Evolutionary conservation across 257 asterid genomes (phyloP).

Genomic region (Solanum lignicaule): DNA sequence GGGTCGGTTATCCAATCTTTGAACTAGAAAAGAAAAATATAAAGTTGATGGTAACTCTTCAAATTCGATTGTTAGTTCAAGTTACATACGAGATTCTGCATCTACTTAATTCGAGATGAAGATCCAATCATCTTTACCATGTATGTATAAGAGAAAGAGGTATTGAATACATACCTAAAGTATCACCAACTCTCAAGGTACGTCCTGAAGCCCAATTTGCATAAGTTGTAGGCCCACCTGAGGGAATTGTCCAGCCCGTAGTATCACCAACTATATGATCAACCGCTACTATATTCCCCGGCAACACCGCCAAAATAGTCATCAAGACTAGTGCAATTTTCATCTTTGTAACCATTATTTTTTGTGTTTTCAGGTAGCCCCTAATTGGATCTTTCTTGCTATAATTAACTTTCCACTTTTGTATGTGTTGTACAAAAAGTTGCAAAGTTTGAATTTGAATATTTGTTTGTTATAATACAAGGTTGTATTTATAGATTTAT

Average conservation of each 20-base stretch:
- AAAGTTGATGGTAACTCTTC: background rate
- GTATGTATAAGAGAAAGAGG: background rate
- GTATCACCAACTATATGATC: slow-evolving; percentile 11
- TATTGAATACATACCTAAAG: slow-evolving; percentile 1
- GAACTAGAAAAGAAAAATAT: too few species aligned
- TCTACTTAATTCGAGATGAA: background rate
- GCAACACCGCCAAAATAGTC: background rate
- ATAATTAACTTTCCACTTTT: background rate
- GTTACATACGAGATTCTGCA: background rate
- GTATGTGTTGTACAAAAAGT: background rate
- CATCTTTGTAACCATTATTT: background rate
- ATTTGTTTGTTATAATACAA: background rate
- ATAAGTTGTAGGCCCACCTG: slow-evolving; percentile 4
- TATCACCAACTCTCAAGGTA: slow-evolving; percentile 8
- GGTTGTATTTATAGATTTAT: background rate
- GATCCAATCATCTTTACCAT: background rate
- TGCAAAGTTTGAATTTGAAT: background rate
- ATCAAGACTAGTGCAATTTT: background rate
- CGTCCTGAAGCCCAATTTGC: slow-evolving; percentile 8
- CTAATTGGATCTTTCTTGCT: background rate
- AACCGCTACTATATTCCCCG: background rate
- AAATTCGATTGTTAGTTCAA: background rate
- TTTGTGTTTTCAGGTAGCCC: slow-evolving; percentile 8
- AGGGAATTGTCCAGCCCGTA: slow-evolving; percentile 11
- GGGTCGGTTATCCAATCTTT: too few species aligned